Evolutionary conservation across 1,284 basidiomycete genomes (phyloP), one percentile per base, ranked within the genome.

Genomic region (Melanopsichium pennsylvanicum): DNA sequence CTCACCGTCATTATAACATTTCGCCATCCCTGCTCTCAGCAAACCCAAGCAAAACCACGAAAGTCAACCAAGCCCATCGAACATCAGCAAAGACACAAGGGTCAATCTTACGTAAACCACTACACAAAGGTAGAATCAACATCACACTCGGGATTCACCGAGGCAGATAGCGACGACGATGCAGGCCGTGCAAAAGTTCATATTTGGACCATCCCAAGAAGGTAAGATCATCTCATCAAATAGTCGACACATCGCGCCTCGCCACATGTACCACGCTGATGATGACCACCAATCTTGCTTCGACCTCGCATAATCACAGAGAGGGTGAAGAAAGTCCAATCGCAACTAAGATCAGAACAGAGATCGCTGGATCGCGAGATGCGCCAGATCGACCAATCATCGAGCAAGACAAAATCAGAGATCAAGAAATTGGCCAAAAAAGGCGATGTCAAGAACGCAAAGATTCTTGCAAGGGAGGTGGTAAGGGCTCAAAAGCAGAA

Each of bases 401-500:
- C 89, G 10, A 85, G 84, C 59, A 95, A 95, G 82, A 93, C 90
- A 7, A 88, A 90, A 37, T 84, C 85, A 62, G 87, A 89, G 36
- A 88, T 97, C 50, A 97, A 96, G 83, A 89, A 91, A 75, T 86
- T 97, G 18, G 96, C 94, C 11, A 86, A 86, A 67, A 94, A 94
- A 80, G 92, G 93, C 33, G 95, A 98, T 80, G 86, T 90, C 44
- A 95, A 94, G 84, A 93, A 90, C 59, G 94, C 95, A 2, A 88
- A 90, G 50, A 89, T 97, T 76, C 85, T 98, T 29, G 93, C 95
- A 0, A 88, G 86, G 63, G 96, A 98, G 82, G 89, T 99, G n/a
- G 93, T 98, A 9, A 85, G 94, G 66, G 93, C 90, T 69, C 88
- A 91, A 77, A 96, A 93, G 82, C 96, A 98, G 85, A 92, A 93